Conservation (phyloP, 2,329 filamentous ascomycete genomes). For the Botrytis elliptica region DNA sequence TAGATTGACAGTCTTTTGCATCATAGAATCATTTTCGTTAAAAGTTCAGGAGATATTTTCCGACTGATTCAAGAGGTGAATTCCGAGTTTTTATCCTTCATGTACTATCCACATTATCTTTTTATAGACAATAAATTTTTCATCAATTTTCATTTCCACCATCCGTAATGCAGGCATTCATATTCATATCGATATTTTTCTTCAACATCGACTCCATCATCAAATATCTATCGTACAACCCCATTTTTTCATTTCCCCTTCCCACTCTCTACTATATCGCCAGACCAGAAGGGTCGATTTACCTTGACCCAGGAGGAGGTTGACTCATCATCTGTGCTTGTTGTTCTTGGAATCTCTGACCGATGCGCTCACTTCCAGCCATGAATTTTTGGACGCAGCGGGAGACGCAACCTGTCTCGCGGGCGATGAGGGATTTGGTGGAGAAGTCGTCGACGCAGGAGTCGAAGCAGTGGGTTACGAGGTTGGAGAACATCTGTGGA, state of each 20-base stretch:
- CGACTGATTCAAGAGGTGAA: background rate
- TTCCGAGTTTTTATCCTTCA: background rate
- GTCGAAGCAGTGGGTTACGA: conserved; percentile 89
- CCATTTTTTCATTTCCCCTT: background rate
- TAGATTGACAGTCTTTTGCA: background rate
- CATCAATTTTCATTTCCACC: background rate
- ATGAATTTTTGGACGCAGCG: conserved; percentile 96
- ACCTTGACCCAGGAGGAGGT: conserved; percentile 35
- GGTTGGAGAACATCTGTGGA: conserved; percentile 59
- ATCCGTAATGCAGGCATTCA: background rate
- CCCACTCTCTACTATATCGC: background rate
- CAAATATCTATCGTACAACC: conserved; percentile 5
- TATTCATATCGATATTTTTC: background rate
- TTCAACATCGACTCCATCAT: background rate
- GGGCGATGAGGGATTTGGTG: conserved; percentile 84
- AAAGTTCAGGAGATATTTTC: background rate
- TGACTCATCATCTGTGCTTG: conserved; percentile 56
- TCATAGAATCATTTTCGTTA: conserved; percentile 1
- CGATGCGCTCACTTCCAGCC: conserved; percentile 84
- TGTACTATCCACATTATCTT: conserved; percentile 4
- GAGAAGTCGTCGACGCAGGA: conserved; percentile 98
- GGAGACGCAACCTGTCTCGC: conserved; percentile 88
- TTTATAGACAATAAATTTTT: background rate
- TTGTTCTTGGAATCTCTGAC: conserved; percentile 81
- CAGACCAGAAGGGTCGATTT: conserved; percentile 6